A percentile compares a stretch with the other conserved stretches of the same genome.
These are phyloP conservation scores for Zostera marina DNA, from an alignment of 116 monocot species.

Conservation along the genomic window DNA sequence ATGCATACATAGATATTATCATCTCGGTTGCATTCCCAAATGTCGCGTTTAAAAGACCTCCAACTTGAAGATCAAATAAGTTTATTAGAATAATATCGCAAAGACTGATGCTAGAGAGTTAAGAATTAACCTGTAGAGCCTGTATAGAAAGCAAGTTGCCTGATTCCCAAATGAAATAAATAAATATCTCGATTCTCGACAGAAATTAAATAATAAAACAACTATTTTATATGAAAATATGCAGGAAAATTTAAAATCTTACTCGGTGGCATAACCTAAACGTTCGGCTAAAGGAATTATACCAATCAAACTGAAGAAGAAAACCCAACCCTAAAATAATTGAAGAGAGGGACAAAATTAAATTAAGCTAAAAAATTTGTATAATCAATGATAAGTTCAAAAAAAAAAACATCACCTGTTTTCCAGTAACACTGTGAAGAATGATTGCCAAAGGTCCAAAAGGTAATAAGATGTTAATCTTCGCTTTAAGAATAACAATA, in stretches of 20 bases:
- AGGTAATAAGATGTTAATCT: constrained; percentile 64
- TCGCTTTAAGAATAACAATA: constrained; percentile 52
- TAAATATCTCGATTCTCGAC: not conserved
- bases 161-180: constrained; percentile 12
- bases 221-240: not conserved
- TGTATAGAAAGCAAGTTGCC: constrained; percentile 72
- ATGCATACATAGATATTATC: constrained; percentile 91
- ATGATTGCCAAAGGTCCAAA: constrained; percentile 78
- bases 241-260: constrained; percentile 10
- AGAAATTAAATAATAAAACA: not conserved
- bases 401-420: constrained; percentile 3
- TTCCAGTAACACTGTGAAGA: constrained; percentile 51
- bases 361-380: not conserved
- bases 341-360: not conserved
- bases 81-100: not conserved
- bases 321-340: constrained; percentile 71
- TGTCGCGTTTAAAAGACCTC: constrained; percentile 90
- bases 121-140: constrained; percentile 64
- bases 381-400: not conserved
- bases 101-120: too few species aligned
- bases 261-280: constrained; percentile 97
- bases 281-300: constrained; percentile 93
- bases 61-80: constrained; percentile 30
- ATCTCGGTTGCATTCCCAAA: constrained; percentile 99
- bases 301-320: constrained; percentile 90